These are phyloP conservation scores for Suhomyces kilbournensis DNA, from an alignment of 805 yeast species.

Conservation along the genomic window DNA sequence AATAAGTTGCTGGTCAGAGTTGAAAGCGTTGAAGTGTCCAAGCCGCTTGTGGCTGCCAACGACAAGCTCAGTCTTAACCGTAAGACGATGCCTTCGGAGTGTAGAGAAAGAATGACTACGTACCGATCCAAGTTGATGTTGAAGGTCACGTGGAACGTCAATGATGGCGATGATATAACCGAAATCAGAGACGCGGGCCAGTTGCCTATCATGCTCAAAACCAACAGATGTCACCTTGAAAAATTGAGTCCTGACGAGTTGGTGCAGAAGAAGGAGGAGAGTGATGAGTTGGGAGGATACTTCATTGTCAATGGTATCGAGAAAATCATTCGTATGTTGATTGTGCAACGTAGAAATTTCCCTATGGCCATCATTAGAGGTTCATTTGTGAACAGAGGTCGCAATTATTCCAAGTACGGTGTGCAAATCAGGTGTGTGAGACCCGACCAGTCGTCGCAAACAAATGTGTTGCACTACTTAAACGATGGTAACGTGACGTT, in stretches of 20 bases:
- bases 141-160: conserved; percentile 81
- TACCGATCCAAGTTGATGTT: conserved; percentile 77
- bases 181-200: conserved; percentile 90
- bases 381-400: conserved; percentile 91
- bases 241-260: conserved; percentile 79
- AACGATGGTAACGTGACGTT: conserved; percentile 95
- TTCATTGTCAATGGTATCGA: conserved; percentile 96
- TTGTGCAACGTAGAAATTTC: conserved; percentile 96
- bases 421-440: conserved; percentile 91
- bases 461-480: conserved; percentile 94
- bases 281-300: conserved; percentile 96
- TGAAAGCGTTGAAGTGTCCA: conserved; percentile 84
- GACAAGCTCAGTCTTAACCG: conserved; percentile 78
- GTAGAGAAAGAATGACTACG: conserved; percentile 84
- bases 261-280: conserved; percentile 78
- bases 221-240: conserved; percentile 89
- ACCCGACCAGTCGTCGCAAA: conserved; percentile 96
- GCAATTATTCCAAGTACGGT: conserved; percentile 84
- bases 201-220: conserved; percentile 84
- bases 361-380: conserved; percentile 98
- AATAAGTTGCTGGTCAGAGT: conserved; percentile 80
- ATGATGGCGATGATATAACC: conserved; percentile 76
- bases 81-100: conserved; percentile 71
- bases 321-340: conserved; percentile 92
- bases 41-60: conserved; percentile 69